phyloP scores from a whole-genome alignment of 1,284 basidiomycete genomes.

The Neonothopanus nambi region DNA sequence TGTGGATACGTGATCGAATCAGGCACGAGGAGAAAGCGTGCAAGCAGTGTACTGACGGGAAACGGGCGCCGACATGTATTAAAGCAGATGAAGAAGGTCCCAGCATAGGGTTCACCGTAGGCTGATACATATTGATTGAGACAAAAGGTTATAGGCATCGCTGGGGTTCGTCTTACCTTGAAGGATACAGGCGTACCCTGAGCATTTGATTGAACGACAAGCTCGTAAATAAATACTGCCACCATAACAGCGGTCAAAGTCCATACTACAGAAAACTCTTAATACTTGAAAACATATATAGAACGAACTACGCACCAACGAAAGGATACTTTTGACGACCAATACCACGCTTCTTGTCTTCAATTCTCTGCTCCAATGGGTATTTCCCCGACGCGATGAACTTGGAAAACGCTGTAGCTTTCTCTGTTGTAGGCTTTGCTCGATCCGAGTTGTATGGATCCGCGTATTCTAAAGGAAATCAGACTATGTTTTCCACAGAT shows the following conservation, averaged over 20 bases:
- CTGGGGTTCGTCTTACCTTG: constrained; percentile 54
- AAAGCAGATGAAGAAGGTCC: constrained; percentile 86
- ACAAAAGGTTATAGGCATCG: constrained; percentile 8
- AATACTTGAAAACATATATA: not conserved
- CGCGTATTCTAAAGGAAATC: constrained; percentile 51
- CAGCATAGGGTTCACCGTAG: constrained; percentile 87
- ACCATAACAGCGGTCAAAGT: constrained; percentile 66
- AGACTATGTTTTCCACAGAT: constrained; percentile 5
- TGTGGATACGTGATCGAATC: not conserved
- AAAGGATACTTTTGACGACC: constrained; percentile 82
- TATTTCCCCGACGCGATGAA: constrained; percentile 51
- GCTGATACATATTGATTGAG: constrained; percentile 43
- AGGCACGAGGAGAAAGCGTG: not conserved
- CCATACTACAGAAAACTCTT: constrained; percentile 50
- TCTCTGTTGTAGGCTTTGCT: constrained; percentile 32
- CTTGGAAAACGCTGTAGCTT: constrained; percentile 37
- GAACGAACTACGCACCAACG: constrained; percentile 48
- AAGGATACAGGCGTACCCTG: constrained; percentile 83
- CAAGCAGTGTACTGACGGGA: constrained; percentile 61
- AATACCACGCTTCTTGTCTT: constrained; percentile 81
- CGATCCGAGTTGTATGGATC: constrained; percentile 44
- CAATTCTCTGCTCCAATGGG: constrained; percentile 81
- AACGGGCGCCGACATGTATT: constrained; percentile 90
- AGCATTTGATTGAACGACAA: constrained; percentile 69
- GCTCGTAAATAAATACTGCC: constrained; percentile 75